These are phyloP conservation scores for Penicillium sp. DNA, from an alignment of 2,329 filamentous ascomycete species.

Conservation along the genomic window DNA sequence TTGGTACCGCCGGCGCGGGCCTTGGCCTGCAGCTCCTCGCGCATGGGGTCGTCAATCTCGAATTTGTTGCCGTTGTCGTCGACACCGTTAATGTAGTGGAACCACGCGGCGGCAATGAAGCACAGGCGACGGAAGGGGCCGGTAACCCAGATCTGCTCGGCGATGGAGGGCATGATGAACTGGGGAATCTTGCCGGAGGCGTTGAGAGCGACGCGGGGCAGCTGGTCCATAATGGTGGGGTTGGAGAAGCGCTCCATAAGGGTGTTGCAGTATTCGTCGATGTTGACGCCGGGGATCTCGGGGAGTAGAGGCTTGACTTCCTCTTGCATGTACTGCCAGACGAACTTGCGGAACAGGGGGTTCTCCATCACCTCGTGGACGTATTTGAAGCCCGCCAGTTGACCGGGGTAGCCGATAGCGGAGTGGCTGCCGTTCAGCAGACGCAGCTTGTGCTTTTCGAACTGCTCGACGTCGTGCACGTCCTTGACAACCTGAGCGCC, in stretches of 20 bases:
- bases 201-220: conserved; percentile 55
- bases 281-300: conserved; percentile 53
- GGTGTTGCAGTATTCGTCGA: conserved; percentile 56
- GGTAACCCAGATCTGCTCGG: conserved; percentile 48
- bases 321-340: conserved; percentile 59
- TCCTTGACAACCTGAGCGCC: conserved; percentile 56
- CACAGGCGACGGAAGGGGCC: conserved; percentile 51
- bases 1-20: conserved; percentile 49
- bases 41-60: conserved; percentile 52
- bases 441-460: conserved; percentile 60
- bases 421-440: conserved; percentile 58
- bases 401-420: conserved; percentile 55
- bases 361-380: conserved; percentile 58
- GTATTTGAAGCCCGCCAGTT: conserved; percentile 56
- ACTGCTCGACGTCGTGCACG: conserved; percentile 57
- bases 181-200: conserved; percentile 58
- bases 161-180: conserved; percentile 44
- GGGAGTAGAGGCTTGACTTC: conserved; percentile 58
- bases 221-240: conserved; percentile 59
- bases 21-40: conserved; percentile 50
- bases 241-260: conserved; percentile 59
- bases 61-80: conserved; percentile 51
- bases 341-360: conserved; percentile 50
- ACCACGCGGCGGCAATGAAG: conserved; percentile 55
- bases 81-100: conserved; percentile 54